Conservation (phyloP, 768 basidiomycete species). For the Mycena epipterygia region DNA sequence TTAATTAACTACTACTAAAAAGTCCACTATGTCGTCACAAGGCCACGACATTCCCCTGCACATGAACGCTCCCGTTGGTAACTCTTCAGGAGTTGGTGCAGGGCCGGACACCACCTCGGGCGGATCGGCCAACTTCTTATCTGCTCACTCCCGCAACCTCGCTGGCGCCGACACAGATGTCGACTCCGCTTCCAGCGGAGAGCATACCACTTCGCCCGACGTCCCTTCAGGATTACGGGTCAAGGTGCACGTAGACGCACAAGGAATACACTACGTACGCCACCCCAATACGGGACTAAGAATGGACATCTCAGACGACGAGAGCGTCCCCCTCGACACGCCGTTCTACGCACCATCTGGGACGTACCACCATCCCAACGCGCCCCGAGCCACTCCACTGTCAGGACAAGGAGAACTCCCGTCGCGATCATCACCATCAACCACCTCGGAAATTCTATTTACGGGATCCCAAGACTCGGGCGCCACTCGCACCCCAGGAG, state of each 20-base stretch:
- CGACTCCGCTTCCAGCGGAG: neutral
- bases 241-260: neutral
- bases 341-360: neutral
- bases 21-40: neutral
- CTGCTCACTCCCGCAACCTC: neutral
- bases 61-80: neutral
- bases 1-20: neutral
- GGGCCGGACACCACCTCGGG: neutral
- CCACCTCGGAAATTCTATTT: neutral
- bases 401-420: no score
- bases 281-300: neutral
- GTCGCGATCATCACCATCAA: neutral
- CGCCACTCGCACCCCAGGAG: no score
- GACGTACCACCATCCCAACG: neutral
- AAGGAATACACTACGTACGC: neutral
- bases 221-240: neutral
- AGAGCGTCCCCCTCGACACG: neutral
- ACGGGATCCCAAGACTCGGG: neutral
- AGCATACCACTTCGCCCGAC: neutral
- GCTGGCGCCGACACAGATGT: neutral
- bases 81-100: neutral
- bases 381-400: no score
- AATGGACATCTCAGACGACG: conserved; percentile 8
- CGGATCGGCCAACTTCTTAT: neutral
- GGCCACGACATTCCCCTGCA: neutral